Base-by-base conservation (phyloP, 73 alveolate genomes). In the Paramecium octaurelia region DNA sequence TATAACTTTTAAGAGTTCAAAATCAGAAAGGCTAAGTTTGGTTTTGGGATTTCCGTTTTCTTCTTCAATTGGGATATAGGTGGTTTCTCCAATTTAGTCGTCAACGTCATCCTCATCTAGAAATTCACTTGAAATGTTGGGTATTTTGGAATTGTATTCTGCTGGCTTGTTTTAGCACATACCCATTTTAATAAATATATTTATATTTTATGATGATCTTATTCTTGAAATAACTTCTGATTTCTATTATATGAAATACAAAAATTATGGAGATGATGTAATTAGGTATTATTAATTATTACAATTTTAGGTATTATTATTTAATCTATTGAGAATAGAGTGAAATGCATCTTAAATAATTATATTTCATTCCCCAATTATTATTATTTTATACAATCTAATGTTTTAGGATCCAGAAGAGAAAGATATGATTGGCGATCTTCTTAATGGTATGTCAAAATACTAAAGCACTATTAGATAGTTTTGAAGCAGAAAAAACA, bases 1-100 rank as follows among this genome's bases (percentile, higher is more conserved):
- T 43, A 97, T 94, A 11, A 98, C 99, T 95, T 97, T 94, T 24
- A 94, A 54, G n/a, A 92, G 92, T 8, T 71, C 90, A 76, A 93
- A 93, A 92, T 93, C 96, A 10, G 88, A 23, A 23, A 85, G 86
- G 29, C 36, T 27, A 24, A 86, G 69, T 18, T 54, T 54, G 6
- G 69, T 54, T 54, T 54, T 83, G 27, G 64, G 60, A 18, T 58
- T 50, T 27, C 31, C 60, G 36, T 64, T 50, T 80, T 89, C 34
- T 31, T 3, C 31, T 18, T 40, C 75, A 40, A 58, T 38, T 12
- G n/a, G 24, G 14, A 35, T 8, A n/a, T 50, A 14, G 18, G 57
- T 36, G 5, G 93, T 18, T 64, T 83, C 92, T 16, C 40, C 69
- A 90, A 27, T 58, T 5, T 31, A 11, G 57, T 87, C 93, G 1